These are phyloP conservation scores for Yamadazyma sp. DNA, from an alignment of 1,139 yeast species.

Conservation along the genomic window DNA sequence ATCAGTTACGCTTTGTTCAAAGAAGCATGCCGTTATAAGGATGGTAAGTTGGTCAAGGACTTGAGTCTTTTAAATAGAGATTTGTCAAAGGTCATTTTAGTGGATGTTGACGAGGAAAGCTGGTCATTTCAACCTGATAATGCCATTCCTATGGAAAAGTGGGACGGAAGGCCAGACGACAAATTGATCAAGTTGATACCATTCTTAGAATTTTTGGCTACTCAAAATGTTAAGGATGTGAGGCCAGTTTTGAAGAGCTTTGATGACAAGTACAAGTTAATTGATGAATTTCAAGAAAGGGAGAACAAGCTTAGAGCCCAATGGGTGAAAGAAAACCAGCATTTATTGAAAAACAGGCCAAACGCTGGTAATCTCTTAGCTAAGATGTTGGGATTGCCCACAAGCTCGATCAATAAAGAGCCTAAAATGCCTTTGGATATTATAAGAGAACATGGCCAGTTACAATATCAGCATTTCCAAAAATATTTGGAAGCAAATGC, in stretches of 20 bases:
- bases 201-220: conserved; percentile 90
- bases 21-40: conserved; percentile 88
- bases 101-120: conserved; percentile 76
- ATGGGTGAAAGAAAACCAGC: conserved; percentile 66
- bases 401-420: conserved; percentile 48
- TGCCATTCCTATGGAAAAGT: conserved; percentile 76
- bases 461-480: conserved; percentile 82
- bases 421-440: conserved; percentile 89
- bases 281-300: conserved; percentile 77
- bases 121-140: conserved; percentile 88
- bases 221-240: conserved; percentile 86
- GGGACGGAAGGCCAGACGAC: conserved; percentile 89
- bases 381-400: conserved; percentile 60
- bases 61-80: conserved; percentile 89
- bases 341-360: conserved; percentile 38
- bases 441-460: conserved; percentile 90
- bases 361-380: conserved; percentile 56
- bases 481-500: conserved; percentile 86
- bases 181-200: conserved; percentile 78
- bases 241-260: conserved; percentile 83
- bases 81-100: conserved; percentile 70
- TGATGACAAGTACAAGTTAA: conserved; percentile 55
- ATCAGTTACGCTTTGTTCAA: conserved; percentile 84
- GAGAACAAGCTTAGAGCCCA: conserved; percentile 69
- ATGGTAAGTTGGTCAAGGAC: conserved; percentile 86